Evolutionary conservation across 176 grass and related monocot genomes (phyloP).

Genomic region (Raddia guianensis): DNA sequence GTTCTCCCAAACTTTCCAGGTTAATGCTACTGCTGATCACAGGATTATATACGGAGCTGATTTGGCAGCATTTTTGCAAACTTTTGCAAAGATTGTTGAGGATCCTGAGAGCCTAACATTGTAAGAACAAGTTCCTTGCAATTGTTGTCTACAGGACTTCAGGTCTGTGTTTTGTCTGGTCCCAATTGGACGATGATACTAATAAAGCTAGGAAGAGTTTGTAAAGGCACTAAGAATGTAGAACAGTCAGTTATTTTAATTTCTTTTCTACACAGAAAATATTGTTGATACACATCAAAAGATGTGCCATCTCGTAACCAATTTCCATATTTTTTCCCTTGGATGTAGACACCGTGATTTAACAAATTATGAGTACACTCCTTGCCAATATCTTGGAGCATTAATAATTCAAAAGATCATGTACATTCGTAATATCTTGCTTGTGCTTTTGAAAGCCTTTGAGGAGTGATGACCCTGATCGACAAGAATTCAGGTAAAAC

Average conservation of each 20-base stretch:
- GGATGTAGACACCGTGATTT: conserved; percentile 17
- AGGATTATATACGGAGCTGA: conserved; percentile 92
- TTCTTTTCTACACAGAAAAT: neutral
- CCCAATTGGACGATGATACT: conserved; percentile 17
- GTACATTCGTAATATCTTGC: neutral
- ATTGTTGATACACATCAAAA: neutral
- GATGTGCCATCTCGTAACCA: neutral
- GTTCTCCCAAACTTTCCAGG: conserved; percentile 51
- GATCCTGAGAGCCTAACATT: conserved; percentile 75
- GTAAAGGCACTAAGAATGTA: neutral
- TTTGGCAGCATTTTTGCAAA: conserved; percentile 86
- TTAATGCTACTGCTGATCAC: conserved; percentile 94
- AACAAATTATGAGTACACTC: neutral
- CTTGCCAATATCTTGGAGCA: too few relatives aligned
- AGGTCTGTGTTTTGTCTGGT: conserved; percentile 12
- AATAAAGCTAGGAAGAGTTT: conserved; percentile 5
- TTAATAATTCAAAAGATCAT: conserved; percentile 4
- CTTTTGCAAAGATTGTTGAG: conserved; percentile 90
- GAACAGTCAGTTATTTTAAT: conserved; percentile 22
- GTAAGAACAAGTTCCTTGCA: conserved; percentile 34
- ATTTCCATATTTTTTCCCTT: neutral
- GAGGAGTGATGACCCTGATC: neutral
- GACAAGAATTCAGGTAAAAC: neutral
- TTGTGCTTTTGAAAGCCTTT: neutral
- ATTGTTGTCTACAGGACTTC: neutral